These are phyloP conservation scores for Magnaporthiopsis rhizophila DNA, from an alignment of 2,329 filamentous ascomycete genomes.

Conservation along the genomic window DNA sequence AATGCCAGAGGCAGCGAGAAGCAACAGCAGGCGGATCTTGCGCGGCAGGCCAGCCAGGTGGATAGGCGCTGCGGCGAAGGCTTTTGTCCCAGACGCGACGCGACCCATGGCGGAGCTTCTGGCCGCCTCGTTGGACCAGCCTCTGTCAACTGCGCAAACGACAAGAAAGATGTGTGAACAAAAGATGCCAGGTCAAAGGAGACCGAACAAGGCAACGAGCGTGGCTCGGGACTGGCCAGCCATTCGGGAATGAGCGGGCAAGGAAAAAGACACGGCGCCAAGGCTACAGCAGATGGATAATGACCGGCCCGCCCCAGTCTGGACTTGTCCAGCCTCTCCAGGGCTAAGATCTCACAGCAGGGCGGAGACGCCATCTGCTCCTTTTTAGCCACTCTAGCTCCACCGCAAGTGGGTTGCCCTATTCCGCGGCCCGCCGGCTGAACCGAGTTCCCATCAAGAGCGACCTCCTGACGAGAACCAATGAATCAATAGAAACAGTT, in stretches of 20 bases:
- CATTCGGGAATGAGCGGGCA: no score
- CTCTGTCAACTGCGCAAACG: background rate
- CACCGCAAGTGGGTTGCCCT: background rate
- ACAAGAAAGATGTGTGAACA: background rate
- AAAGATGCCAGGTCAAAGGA: background rate
- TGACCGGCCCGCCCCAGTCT: no score
- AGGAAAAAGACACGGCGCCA: background rate
- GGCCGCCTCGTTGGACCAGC: background rate
- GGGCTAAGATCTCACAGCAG: no score
- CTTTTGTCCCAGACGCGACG: background rate
- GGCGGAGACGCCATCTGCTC: background rate
- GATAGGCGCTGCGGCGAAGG: background rate
- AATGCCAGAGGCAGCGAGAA: background rate
- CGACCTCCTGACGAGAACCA: no score
- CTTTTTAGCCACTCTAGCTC: background rate
- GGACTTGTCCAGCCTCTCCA: background rate
- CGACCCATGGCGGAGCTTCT: background rate
- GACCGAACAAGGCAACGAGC: background rate
- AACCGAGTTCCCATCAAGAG: no score
- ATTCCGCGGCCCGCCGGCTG: background rate
- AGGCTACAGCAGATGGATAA: background rate
- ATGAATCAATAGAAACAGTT: no score
- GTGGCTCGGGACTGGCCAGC: background rate
- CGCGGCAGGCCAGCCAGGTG: background rate
- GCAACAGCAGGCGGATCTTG: background rate